Base-by-base conservation (phyloP, 176 grass and related monocot species). In the Musa itinerans region DNA sequence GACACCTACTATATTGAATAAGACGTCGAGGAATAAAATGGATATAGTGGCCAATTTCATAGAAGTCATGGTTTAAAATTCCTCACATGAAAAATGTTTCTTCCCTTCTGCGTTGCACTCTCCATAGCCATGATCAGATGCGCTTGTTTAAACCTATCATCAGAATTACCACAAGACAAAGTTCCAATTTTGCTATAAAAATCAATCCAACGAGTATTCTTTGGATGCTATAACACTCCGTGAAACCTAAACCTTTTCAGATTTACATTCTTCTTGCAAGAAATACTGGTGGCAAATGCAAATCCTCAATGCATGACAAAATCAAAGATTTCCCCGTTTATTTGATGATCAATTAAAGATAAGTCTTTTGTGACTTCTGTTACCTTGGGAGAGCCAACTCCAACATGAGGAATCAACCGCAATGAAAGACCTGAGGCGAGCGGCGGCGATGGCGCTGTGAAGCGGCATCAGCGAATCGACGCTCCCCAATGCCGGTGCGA, bases 61-160 rank as follows among this genome's bases (percentile, higher is more conserved):
- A 50, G 17, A 29, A 63, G 56, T 68, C 83, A 84, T 52, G 69
- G 52, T 72, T 78, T 20, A 54, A 76, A 76, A 76, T 54, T 63
- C 43, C 57, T 77, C 75, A 71, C 69, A 62, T 54, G 72, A 71
- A 43, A 43, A 23, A 52, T 20, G 27, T 84, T 52, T 48, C 53
- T 76, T 71, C 72, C 66, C 76, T 58, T 86, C 77, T 71, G 74
- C 82, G 83, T 82, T 24, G 69, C 19, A 69, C 17, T 69, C 76
- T 86, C 59, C 77, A 55, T 89, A 85, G 76, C 74, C 82, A 83
- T 76, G 70, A 51, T 92, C 87, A 92, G 90, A 92, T 92, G 87
- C 74, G 77, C 90, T 89, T 92, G 64, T 34, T 81, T 68, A 87
- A 81, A 89, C 90, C 87, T 92, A 92, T 2, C 82, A 89, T 71